Conservation (phyloP, 306 rosid genomes). For the Pyrus pyrifolia region DNA sequence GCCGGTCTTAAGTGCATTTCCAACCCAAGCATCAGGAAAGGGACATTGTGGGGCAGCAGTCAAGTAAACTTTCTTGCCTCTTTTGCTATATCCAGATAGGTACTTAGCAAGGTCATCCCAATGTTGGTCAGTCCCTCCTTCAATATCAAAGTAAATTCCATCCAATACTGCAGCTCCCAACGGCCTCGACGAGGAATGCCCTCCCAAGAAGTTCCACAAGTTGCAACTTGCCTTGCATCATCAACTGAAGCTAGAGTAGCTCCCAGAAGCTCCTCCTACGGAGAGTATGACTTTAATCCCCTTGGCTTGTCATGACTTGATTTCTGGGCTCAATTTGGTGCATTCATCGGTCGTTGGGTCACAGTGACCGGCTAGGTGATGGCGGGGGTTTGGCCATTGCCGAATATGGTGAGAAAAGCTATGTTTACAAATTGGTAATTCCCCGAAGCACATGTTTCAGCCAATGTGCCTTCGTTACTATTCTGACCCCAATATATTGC, state of each 20-base stretch:
- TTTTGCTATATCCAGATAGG: constrained; percentile 11
- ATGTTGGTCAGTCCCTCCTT: not conserved
- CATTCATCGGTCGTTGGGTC: not conserved
- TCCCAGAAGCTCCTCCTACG: constrained; percentile 26
- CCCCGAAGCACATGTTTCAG: constrained; percentile 24
- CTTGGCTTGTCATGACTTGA: constrained; percentile 21
- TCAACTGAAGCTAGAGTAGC: constrained; percentile 20
- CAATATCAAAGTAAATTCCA: constrained; percentile 35
- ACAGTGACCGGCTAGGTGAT: constrained; percentile 33
- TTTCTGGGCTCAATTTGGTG: constrained; percentile 16
- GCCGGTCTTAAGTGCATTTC: constrained; percentile 18
- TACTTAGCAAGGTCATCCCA: constrained; percentile 26
- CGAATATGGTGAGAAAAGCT: constrained; percentile 26
- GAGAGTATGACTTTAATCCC: constrained; percentile 29
- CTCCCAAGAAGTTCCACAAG: constrained; percentile 34
- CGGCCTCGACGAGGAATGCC: constrained; percentile 16
- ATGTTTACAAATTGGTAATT: constrained; percentile 22
- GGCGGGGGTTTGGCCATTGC: constrained; percentile 9
- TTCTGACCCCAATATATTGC: constrained; percentile 32
- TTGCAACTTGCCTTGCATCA: constrained; percentile 23
- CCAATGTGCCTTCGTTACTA: constrained; percentile 18
- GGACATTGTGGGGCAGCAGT: constrained; percentile 33
- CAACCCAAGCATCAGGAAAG: constrained; percentile 25
- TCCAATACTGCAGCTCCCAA: constrained; percentile 32
- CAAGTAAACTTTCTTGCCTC: constrained; percentile 6